phyloP scores from a whole-genome alignment of 768 basidiomycete species.

The Mycena indigotica region DNA sequence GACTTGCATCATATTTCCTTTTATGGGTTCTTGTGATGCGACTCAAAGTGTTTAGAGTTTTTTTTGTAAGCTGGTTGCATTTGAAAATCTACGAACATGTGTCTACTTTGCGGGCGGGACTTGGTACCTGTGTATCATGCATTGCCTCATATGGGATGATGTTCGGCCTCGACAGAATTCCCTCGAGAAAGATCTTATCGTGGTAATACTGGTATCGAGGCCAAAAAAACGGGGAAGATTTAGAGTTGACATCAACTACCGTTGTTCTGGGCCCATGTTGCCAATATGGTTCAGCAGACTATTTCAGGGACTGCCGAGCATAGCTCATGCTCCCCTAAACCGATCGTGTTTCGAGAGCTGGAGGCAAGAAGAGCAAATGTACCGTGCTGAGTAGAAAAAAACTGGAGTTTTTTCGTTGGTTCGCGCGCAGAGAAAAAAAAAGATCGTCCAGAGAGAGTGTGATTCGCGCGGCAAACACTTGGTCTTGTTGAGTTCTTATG shows the following conservation, averaged over 20 bases:
- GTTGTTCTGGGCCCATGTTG: constrained; percentile 34
- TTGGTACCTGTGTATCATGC: neutral
- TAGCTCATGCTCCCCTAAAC: constrained; percentile 27
- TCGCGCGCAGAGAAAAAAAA: neutral
- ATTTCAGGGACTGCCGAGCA: constrained; percentile 28
- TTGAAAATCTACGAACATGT: too few relatives aligned
- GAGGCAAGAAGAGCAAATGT: neutral
- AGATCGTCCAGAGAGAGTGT: neutral
- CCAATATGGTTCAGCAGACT: constrained; percentile 38
- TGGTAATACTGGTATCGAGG: neutral
- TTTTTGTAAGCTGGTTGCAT: too few relatives aligned
- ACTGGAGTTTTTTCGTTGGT: too few relatives aligned
- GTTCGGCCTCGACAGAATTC: neutral
- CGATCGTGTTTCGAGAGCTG: constrained; percentile 51
- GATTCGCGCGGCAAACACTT: constrained; percentile 2
- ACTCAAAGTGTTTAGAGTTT: too few relatives aligned
- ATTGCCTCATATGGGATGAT: neutral
- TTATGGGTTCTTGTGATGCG: neutral
- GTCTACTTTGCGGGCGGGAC: too few relatives aligned
- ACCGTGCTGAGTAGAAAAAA: neutral
- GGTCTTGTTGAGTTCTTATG: constrained; percentile 2
- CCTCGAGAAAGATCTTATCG: constrained; percentile 1
- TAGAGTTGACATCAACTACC: constrained; percentile 43
- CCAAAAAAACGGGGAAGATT: constrained; percentile 20
- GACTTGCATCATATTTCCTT: neutral